Conservation (phyloP, 108 stramenopile species). For the Craspedostauros australis region DNA sequence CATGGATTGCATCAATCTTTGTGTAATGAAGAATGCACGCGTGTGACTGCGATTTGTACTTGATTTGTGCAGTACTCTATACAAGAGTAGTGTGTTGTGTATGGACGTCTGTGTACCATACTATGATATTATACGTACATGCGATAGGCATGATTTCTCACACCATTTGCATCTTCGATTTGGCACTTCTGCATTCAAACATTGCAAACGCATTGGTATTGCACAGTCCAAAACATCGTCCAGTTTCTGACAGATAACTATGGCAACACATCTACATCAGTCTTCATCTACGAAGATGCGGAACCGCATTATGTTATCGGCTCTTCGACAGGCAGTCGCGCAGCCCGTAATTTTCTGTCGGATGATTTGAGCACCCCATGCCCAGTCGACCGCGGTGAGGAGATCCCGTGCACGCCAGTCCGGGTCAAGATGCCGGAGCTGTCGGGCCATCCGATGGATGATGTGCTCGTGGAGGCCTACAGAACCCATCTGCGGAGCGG, state of each 20-base stretch:
- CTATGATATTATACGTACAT: too few species aligned
- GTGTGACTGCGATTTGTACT: too few species aligned
- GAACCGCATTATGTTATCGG: conserved; percentile 38
- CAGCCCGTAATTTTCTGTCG: conserved; percentile 12
- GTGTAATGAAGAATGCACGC: too few species aligned
- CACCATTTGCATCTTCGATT: too few species aligned
- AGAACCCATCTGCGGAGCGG: conserved; percentile 9
- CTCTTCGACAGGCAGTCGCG: conserved; percentile 25
- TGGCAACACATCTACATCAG: conserved; percentile 9
- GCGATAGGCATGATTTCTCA: too few species aligned
- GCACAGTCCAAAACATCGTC: conserved; percentile 15
- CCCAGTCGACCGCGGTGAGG: not conserved
- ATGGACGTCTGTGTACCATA: too few species aligned
- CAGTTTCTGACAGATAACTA: conserved; percentile 19
- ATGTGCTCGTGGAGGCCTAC: conserved; percentile 16
- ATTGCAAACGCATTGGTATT: too few species aligned
- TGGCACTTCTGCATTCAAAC: too few species aligned
- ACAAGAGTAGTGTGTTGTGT: not conserved
- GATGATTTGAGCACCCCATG: conserved; percentile 9
- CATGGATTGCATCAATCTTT: not conserved
- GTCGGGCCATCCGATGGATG: conserved; percentile 7
- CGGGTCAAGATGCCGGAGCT: conserved; percentile 14
- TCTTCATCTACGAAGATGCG: conserved; percentile 27
- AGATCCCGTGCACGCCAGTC: conserved; percentile 19
- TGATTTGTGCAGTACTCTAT: too few species aligned